Percentiles rank a stretch among this genome's conserved stretches.
phyloP scores from a whole-genome alignment of 2,329 filamentous ascomycete species.

The Penicillium sumatraense region DNA sequence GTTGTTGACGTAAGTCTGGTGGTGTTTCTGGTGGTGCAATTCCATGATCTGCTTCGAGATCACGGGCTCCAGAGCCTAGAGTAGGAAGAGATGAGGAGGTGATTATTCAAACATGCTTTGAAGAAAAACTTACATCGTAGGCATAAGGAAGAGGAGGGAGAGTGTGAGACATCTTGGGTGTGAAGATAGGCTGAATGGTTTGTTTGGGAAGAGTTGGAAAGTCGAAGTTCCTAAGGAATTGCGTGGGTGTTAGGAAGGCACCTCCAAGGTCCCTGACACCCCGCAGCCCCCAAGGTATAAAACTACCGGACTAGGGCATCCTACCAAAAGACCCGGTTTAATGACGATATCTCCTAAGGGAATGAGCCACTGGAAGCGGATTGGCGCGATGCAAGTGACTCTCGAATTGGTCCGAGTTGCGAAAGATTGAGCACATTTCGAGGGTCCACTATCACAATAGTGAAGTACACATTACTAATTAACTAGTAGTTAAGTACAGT shows the following conservation, averaged over 20 bases:
- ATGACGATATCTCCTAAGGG: neutral
- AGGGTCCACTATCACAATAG: too few relatives aligned
- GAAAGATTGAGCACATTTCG: slow-evolving; percentile 26
- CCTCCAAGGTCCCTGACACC: slow-evolving; percentile 22
- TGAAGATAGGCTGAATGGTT: neutral
- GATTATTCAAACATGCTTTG: neutral
- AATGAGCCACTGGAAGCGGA: neutral
- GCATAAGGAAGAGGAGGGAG: slow-evolving; percentile 71
- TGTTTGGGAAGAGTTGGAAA: neutral
- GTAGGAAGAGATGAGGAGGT: slow-evolving; percentile 57
- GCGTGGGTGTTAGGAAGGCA: neutral
- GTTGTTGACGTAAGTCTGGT: slow-evolving; percentile 89
- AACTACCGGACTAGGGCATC: too few relatives aligned
- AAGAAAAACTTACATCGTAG: slow-evolving; percentile 66
- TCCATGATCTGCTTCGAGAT: slow-evolving; percentile 93
- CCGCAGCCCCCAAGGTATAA: slow-evolving; percentile 21
- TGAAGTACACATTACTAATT: too few relatives aligned
- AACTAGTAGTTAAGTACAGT: too few relatives aligned
- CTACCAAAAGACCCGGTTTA: neutral
- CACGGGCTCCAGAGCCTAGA: slow-evolving; percentile 75
- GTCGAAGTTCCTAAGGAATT: neutral
- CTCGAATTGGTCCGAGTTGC: slow-evolving; percentile 6
- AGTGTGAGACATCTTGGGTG: slow-evolving; percentile 52
- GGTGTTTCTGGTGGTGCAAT: slow-evolving; percentile 90
- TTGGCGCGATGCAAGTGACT: neutral